Base-by-base conservation (phyloP, 1,139 yeast genomes). In the Kodamaea alishanica region DNA sequence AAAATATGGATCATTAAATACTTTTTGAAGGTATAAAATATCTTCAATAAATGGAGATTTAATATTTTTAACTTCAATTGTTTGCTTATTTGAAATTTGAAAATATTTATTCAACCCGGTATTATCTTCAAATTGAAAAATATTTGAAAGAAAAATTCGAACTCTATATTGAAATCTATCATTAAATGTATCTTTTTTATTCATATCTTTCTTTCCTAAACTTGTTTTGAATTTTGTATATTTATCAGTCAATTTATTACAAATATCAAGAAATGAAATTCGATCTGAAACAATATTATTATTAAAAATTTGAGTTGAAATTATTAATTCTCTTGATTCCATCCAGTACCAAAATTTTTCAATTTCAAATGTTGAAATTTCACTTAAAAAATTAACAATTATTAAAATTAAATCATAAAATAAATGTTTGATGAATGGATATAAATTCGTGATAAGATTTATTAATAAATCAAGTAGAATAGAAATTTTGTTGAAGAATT, bases 81-180 rank as follows among this genome's bases (percentile, higher is more conserved):
- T 46, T 5, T 42, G 45, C 34, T 71, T 49, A 35, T 60, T 56
- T 4, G 73, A 59, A 1, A 55, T 43, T 24, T 60, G 52, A 44
- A 68, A 70, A 46, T 66, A 67, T 48, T 68, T 69, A 48, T 71
- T 71, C 40, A 70, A 56, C 2, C 77, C 77, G 1, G 77, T 71
- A 44, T 68, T 70, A 44, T 71, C 77, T 38, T 70, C 75, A 41
- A 70, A 56, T 8, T 60, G 55, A 37, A 71, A 56, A 9, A 69
- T 43, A 29, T 55, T 58, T 9, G 71, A 55, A 28, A 69, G 51
- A 42, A 70, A 67, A 2, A 51, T 41, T 26, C 73, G 54, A 3
- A 70, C 68, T 30, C 75, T 51, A 31, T 57, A 60, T 36, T 69
- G 72, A 33, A 71, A 52, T 7, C 33, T 34, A 42, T 70, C 76